phyloP scores from a whole-genome alignment of 805 yeast genomes.

The Ogataea naganishii region DNA sequence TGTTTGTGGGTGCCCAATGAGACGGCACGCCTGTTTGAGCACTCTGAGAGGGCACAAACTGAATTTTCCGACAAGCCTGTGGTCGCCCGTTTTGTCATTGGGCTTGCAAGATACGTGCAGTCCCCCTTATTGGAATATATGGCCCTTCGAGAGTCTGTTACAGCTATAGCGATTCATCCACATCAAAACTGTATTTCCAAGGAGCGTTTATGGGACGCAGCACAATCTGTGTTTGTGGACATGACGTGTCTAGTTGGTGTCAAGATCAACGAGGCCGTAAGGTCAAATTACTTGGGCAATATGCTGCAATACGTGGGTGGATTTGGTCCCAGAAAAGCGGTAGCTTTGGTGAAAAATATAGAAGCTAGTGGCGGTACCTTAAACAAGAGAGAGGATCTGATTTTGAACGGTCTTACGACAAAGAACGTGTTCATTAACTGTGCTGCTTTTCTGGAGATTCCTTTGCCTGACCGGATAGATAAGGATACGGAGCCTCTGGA shows the following conservation, averaged over 20 bases:
- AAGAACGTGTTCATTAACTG: constrained; percentile 84
- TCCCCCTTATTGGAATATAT: constrained; percentile 90
- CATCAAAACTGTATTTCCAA: constrained; percentile 64
- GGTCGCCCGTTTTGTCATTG: constrained; percentile 76
- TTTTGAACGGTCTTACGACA: constrained; percentile 70
- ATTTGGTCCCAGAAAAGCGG: constrained; percentile 91
- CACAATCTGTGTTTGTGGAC: constrained; percentile 82
- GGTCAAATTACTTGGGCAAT: constrained; percentile 64
- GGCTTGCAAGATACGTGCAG: constrained; percentile 85
- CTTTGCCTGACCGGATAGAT: constrained; percentile 44
- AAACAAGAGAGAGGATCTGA: constrained; percentile 67
- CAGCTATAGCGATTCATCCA: constrained; percentile 54
- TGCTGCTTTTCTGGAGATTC: constrained; percentile 81
- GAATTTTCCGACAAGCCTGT: constrained; percentile 84
- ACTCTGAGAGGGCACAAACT: constrained; percentile 60
- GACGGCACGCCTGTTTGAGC: constrained; percentile 82
- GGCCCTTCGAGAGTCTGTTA: constrained; percentile 65
- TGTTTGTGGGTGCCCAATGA: constrained; percentile 86
- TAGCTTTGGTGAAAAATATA: constrained; percentile 75
- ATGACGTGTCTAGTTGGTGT: constrained; percentile 87
- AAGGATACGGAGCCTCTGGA: constrained; percentile 77
- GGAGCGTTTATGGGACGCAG: constrained; percentile 54
- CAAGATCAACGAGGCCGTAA: constrained; percentile 83
- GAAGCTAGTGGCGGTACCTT: constrained; percentile 60
- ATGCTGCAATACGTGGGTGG: constrained; percentile 79